Percentiles rank a stretch among this genome's conserved stretches.
Conservation (phyloP, 805 yeast species). For the Vanderwaltozyma verrucispora region DNA sequence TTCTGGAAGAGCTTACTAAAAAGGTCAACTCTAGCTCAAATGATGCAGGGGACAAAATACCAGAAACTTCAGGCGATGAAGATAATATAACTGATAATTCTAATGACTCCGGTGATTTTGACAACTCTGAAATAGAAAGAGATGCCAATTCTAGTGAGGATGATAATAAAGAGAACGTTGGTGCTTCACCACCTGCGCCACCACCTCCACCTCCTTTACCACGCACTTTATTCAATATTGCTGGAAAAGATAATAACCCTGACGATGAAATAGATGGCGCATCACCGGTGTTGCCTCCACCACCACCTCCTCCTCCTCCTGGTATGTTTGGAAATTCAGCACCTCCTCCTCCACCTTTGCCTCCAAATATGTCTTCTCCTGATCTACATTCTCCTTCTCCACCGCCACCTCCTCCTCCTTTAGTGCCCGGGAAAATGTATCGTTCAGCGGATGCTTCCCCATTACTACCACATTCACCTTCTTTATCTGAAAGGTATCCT, state of each 20-base stretch:
- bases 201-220: slow-evolving; percentile 20
- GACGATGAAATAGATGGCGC: neutral
- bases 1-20: slow-evolving; percentile 18
- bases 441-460: slow-evolving; percentile 16
- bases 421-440: slow-evolving; percentile 6
- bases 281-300: slow-evolving; percentile 16
- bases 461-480: slow-evolving; percentile 25
- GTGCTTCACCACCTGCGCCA: slow-evolving; percentile 6
- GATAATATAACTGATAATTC: neutral
- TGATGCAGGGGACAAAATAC: too few relatives aligned
- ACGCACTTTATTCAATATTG: slow-evolving; percentile 8
- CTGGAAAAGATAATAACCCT: neutral
- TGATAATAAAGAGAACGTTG: neutral
- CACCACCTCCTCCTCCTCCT: slow-evolving; percentile 19
- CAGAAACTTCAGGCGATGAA: too few relatives aligned
- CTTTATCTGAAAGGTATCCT: slow-evolving; percentile 41
- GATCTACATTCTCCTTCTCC: slow-evolving; percentile 21
- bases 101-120: neutral
- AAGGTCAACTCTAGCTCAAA: slow-evolving; percentile 7
- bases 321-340: neutral
- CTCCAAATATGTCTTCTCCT: slow-evolving; percentile 23
- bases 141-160: neutral
- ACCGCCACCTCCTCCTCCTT: slow-evolving; percentile 31
- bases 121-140: neutral
- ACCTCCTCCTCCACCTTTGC: slow-evolving; percentile 28